Evolutionary conservation across 106 monocot species (phyloP), one percentile per base, ranked within the genome.

Genomic region (Platanthera zijinensis): DNA sequence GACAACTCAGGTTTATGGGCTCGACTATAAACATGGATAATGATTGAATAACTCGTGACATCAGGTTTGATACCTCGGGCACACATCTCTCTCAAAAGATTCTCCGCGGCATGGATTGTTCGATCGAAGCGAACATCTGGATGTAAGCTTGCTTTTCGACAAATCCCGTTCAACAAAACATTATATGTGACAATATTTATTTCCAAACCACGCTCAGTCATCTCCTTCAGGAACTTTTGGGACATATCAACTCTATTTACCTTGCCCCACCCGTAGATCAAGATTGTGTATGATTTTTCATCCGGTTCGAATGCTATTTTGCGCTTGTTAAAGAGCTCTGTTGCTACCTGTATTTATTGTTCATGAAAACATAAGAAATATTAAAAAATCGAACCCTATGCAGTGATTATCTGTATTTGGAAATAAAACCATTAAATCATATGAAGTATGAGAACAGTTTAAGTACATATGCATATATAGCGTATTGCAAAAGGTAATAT

Each of bases 221-320:
- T 93, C 71, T 96, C 93, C 13, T 84, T 82, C 64, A 93, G 75
- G 64, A 96, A 91, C 74, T 84, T 87, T 21, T 76, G 73, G n/a
- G 96, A 90, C 89, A 87, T 87, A 39, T 89, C 90, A 59, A 22
- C 79, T 19, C 76, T 78, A 51, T 87, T 89, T 64, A 89, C 80
- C 81, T 91, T 96, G 76, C 93, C 91, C 96, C 96, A 93, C 46
- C 96, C 96, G 77, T 89, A 89, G 6, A 96, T 96, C 80, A 96
- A 79, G n/a, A 96, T 87, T 15, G 90, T 89, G 77, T 96, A 93
- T 28, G 83, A 71, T 83, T 93, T 93, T 76, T 87, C 93, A 32
- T 89, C 81, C 3, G 90, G 90, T 50, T 82, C 83, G 45, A 78
- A 87, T 75, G n/a, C 80, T 53, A 50, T 86, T 71, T 89, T 96